Evolutionary conservation across 345 rosid species (phyloP).

Genomic region (Boechera divaricarpa): DNA sequence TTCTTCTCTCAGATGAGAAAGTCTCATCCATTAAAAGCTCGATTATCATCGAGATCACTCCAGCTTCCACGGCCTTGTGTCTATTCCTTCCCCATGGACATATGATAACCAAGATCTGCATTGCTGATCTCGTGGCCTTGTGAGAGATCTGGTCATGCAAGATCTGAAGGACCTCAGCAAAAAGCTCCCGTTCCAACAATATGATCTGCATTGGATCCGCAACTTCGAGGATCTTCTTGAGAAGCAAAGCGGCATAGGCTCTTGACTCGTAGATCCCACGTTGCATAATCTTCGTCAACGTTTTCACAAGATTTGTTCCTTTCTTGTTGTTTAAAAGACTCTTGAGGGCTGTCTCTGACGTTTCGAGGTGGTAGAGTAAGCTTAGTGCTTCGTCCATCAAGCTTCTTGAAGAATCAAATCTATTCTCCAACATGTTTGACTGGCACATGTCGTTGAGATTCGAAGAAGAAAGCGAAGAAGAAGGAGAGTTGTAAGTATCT

Average conservation of each 20-base stretch:
- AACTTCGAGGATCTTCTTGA: conserved; percentile 51
- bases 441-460: conserved; percentile 40
- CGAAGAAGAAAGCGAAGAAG: conserved; percentile 41
- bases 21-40: conserved; percentile 70
- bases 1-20: conserved; percentile 54
- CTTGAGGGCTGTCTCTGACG: conserved; percentile 68
- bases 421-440: conserved; percentile 44
- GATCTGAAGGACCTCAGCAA: conserved; percentile 57
- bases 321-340: conserved; percentile 56
- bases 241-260: conserved; percentile 50
- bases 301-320: conserved; percentile 50
- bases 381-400: conserved; percentile 69
- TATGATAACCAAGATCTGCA: conserved; percentile 54
- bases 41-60: conserved; percentile 57
- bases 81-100: conserved; percentile 81
- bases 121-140: conserved; percentile 67
- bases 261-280: conserved; percentile 59
- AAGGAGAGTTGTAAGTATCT: conserved; percentile 40
- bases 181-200: conserved; percentile 48
- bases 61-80: conserved; percentile 66
- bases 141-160: conserved; percentile 65
- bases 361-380: conserved; percentile 62
- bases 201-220: conserved; percentile 70
- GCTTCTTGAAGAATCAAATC: conserved; percentile 44
- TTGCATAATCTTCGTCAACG: conserved; percentile 65